Base-by-base conservation (phyloP, 495 filamentous ascomycete genomes). In the Lepidopterella palustris region DNA sequence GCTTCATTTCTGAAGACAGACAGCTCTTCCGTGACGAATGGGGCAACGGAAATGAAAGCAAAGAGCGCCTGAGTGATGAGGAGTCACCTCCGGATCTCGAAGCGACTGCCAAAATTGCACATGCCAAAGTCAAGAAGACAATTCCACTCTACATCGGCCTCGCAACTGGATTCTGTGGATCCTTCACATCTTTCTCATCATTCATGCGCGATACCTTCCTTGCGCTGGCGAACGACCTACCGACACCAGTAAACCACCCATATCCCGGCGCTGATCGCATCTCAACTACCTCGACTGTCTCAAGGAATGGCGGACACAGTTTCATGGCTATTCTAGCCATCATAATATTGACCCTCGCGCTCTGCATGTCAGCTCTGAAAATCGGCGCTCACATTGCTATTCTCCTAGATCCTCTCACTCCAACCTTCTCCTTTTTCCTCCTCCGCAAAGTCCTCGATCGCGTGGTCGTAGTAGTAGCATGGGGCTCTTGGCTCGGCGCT, bases 81-180 rank as follows among this genome's bases (percentile, higher is more conserved):
- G 28, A 66, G 24, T 71, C 73, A 20, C 73, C 73, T 45, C 76
- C 74, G 51, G 59, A 28, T 18, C 15, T 28, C 6, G 60, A 15
- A 56, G 61, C 9, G 65, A 45, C 31, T 57, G 60, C 62, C 29
- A 68, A 27, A 35, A 55, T 49, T 2, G 18, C 57, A 1, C 69
- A 67, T 47, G 29, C 25, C 5, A 70, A 70, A 45, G 57, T 64
- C 11, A 95, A 92, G 71, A 95, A 93, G 73, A 86, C 87, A 2
- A 85, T 93, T 45, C 91, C 92, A 0, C 79, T 96, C 0, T 97
- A 93, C 70, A 88, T 97, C 57, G 93, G 93, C 20, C 83, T 98
- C 0, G 84, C 92, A 0, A 95, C 89, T 2, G 93, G 93, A 11
- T 97, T 95, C 75, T 97, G 93, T 72, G 93, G 93, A 55, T 90